Base-by-base conservation (phyloP, 2,329 filamentous ascomycete genomes). In the Ophiobolus disseminans region DNA sequence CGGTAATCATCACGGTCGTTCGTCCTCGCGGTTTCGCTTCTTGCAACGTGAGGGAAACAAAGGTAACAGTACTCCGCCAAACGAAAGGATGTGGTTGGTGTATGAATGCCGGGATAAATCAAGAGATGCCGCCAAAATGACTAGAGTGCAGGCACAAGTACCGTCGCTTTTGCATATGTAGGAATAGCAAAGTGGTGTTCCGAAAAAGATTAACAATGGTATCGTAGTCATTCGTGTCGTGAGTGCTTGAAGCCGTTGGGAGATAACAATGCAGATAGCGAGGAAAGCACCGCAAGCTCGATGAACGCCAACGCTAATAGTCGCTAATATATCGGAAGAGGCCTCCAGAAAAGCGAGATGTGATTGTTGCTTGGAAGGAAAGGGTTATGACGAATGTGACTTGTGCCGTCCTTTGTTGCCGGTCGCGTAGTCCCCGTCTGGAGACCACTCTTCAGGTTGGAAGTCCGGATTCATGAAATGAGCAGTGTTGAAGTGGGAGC, bases 391-490 rank as follows among this genome's bases (percentile, higher is more conserved):
- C 9, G 66, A 70, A 30, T 65, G 59, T 6, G 69, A 72, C 52
- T 74, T 74, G 60, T 73, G 67, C 42, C 70, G 68, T 23, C 66
- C 65, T 52, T 70, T 70, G 34, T 68, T 66, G 28, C 62, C 62
- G 13, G 68, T 73, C 23, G 72, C 65, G 50, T 78, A 79, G 40
- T 80, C 78, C 44, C 72, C 66, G 16, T 78, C 76, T 3, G 79
- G 79, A 53, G 70, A 72, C 78, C 79, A 81, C 50, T 80, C 76
- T 55, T 81, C 78, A 5, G 79, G 79, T 48, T 81, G 76, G 57
- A 82, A 82, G 23, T 80, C 76, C 16, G 77, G 75, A 54, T 80
- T 81, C 50, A 76, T 62, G 62, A 77, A 82, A 63, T 82, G 79
- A 4, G 78, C 77, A 16, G 77, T 77, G 47, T 80, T 80, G 72